phyloP scores from a whole-genome alignment of 805 yeast genomes.

The Citeromyces matritensis region DNA sequence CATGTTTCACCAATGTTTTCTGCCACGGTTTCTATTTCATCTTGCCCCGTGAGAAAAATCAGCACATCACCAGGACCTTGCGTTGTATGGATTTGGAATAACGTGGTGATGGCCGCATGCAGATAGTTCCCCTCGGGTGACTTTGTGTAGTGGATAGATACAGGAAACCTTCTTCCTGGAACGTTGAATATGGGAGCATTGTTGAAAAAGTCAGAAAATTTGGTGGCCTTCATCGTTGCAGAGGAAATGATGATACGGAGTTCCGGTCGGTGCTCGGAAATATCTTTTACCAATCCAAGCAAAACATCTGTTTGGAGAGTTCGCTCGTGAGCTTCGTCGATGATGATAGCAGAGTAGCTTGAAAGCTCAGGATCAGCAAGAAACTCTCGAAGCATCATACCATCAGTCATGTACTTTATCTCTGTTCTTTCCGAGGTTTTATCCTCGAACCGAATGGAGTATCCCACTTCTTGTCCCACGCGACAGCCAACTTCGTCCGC shows the following conservation, averaged over 20 bases:
- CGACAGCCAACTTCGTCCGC: slow-evolving; percentile 74
- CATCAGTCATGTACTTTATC: slow-evolving; percentile 90
- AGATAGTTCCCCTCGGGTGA: slow-evolving; percentile 87
- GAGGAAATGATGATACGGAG: slow-evolving; percentile 73
- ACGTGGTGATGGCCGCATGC: slow-evolving; percentile 79
- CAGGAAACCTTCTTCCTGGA: slow-evolving; percentile 92
- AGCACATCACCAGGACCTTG: slow-evolving; percentile 73
- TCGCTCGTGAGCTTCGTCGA: slow-evolving; percentile 96
- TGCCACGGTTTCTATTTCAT: slow-evolving; percentile 78
- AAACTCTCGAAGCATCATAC: slow-evolving; percentile 82
- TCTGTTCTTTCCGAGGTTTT: slow-evolving; percentile 46
- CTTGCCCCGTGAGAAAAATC: slow-evolving; percentile 91
- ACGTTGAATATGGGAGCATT: slow-evolving; percentile 78
- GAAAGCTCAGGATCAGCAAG: slow-evolving; percentile 57
- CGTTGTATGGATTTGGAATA: slow-evolving; percentile 64
- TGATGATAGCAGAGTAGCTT: slow-evolving; percentile 69
- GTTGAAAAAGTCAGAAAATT: slow-evolving; percentile 69
- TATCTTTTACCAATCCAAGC: slow-evolving; percentile 66
- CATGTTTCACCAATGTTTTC: slow-evolving; percentile 57
- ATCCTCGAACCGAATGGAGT: slow-evolving; percentile 80
- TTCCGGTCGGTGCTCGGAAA: slow-evolving; percentile 47
- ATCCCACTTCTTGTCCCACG: slow-evolving; percentile 87
- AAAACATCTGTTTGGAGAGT: slow-evolving; percentile 82
- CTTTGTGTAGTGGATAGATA: slow-evolving; percentile 66
- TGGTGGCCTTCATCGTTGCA: slow-evolving; percentile 86